Evolutionary conservation across 805 yeast species (phyloP).

Genomic region (Candida broadrunensis): DNA sequence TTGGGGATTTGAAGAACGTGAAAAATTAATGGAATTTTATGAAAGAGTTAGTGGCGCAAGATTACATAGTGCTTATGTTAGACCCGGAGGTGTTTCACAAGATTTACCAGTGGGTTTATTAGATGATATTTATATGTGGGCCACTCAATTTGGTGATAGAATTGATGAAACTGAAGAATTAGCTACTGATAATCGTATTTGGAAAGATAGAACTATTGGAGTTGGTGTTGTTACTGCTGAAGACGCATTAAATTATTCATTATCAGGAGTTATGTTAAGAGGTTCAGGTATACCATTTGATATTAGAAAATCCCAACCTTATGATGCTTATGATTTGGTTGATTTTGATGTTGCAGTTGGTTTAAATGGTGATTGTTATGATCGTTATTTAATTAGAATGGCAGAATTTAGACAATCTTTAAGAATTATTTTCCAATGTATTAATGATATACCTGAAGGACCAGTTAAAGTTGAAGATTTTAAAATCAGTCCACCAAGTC

Average conservation of each 20-base stretch:
- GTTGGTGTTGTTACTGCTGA: conserved; percentile 82
- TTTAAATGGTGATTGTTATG: conserved; percentile 85
- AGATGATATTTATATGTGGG: conserved; percentile 94
- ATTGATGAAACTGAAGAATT: conserved; percentile 87
- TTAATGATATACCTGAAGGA: conserved; percentile 89
- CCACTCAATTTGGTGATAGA: conserved; percentile 92
- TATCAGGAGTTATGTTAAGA: conserved; percentile 87
- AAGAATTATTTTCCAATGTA: conserved; percentile 85
- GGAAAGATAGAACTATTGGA: conserved; percentile 83
- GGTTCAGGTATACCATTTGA: conserved; percentile 90
- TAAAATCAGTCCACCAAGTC: conserved; percentile 81
- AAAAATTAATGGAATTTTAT: conserved; percentile 87
- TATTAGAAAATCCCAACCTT: conserved; percentile 81
- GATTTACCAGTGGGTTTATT: conserved; percentile 83
- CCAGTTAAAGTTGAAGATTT: conserved; percentile 89
- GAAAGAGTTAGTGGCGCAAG: conserved; percentile 91
- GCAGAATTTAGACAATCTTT: conserved; percentile 89
- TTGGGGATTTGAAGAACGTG: conserved; percentile 95
- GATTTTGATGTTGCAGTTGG: conserved; percentile 90
- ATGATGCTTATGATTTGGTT: conserved; percentile 83
- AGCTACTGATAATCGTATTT: conserved; percentile 85
- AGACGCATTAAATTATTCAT: conserved; percentile 77
- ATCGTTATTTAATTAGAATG: conserved; percentile 85
- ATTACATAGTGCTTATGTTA: conserved; percentile 80
- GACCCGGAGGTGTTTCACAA: conserved; percentile 92